Evolutionary conservation across 805 yeast genomes (phyloP), one percentile per base, ranked within the genome.

Genomic region (Wickerhamiella sergipiensis): DNA sequence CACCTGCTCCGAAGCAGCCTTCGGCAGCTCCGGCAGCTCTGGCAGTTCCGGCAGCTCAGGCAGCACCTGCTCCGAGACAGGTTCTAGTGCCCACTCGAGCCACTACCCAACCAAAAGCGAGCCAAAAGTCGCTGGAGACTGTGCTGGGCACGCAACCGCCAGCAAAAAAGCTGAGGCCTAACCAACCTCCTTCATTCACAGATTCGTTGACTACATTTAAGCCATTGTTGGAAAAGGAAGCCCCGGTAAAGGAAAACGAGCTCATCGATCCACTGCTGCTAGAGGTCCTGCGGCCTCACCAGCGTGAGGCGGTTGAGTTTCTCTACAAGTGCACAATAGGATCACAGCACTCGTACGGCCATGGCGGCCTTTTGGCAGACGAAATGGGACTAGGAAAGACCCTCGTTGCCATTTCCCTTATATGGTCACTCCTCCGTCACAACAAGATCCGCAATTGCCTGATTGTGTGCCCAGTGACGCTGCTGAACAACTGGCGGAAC

Each of bases 351-450:
- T 66, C 66, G 19, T 47, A 55, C 12, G 68, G 70, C 1, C 76
- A 77, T 0, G 97, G 98, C 0, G 89, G 90, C 1, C 67, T 92
- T 5, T 65, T 92, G 43, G 98, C 98, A 0, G 98, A 92, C 65
- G 97, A 90, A 59, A 92, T 92, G 98, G 98, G 98, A 0, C 70
- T 92, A 17, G 96, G 96, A 1, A 85, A 85, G 60, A 89, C 97
- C 0, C 66, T 92, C 43, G 89, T 82, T 77, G 79, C 96, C 0
- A 90, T 92, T 6, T 62, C 95, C 0, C 64, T 87, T 42, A 73
- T 90, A 3, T 87, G 95, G 94, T 87, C 95, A 0, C 65, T 92
- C 18, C 64, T 86, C 18, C 81, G 61, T 13, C 71, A 71, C 33
- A 45, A 49, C 1, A 43, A 40, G 2, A 70, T 75, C 17, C 72